phyloP scores from a whole-genome alignment of 2,329 filamentous ascomycete genomes.

The Pseudogymnoascus sp. region DNA sequence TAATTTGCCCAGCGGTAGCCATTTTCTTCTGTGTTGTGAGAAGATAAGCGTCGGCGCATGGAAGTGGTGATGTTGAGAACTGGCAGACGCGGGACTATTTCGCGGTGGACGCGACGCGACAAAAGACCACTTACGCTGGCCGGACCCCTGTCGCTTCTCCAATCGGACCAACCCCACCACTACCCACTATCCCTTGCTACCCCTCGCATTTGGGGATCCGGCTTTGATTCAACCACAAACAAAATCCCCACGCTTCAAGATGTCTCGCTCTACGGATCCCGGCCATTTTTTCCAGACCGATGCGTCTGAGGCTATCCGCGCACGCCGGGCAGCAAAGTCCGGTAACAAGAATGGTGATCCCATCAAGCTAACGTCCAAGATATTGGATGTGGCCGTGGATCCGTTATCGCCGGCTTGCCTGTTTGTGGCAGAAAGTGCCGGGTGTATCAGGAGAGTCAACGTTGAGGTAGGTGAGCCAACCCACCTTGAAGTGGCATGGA shows the following conservation, averaged over 20 bases:
- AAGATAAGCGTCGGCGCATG: slow-evolving; percentile 12
- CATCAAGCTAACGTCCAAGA: slow-evolving; percentile 73
- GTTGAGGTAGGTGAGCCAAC: slow-evolving; percentile 58
- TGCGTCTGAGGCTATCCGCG: slow-evolving; percentile 30
- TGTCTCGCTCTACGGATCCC: slow-evolving; percentile 63
- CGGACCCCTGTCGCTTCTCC: slow-evolving; percentile 15
- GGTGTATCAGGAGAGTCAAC: slow-evolving; percentile 63
- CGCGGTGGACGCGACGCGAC: slow-evolving; percentile 17
- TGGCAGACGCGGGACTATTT: slow-evolving; percentile 9
- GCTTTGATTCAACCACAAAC: neutral
- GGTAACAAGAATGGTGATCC: slow-evolving; percentile 76
- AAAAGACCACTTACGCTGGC: slow-evolving; percentile 7
- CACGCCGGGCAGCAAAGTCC: slow-evolving; percentile 59
- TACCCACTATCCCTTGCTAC: neutral
- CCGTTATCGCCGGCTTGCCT: slow-evolving; percentile 52
- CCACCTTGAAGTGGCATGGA: neutral
- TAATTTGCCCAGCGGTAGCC: slow-evolving; percentile 30
- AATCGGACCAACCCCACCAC: slow-evolving; percentile 1
- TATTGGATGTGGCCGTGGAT: slow-evolving; percentile 66
- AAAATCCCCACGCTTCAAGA: slow-evolving; percentile 25
- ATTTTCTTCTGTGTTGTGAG: slow-evolving; percentile 18
- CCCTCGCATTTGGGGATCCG: neutral
- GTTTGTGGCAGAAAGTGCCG: slow-evolving; percentile 82
- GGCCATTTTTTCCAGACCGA: slow-evolving; percentile 90
- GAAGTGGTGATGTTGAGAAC: slow-evolving; percentile 12